phyloP scores from a whole-genome alignment of 805 yeast species.

The Huiozyma naganishii region DNA sequence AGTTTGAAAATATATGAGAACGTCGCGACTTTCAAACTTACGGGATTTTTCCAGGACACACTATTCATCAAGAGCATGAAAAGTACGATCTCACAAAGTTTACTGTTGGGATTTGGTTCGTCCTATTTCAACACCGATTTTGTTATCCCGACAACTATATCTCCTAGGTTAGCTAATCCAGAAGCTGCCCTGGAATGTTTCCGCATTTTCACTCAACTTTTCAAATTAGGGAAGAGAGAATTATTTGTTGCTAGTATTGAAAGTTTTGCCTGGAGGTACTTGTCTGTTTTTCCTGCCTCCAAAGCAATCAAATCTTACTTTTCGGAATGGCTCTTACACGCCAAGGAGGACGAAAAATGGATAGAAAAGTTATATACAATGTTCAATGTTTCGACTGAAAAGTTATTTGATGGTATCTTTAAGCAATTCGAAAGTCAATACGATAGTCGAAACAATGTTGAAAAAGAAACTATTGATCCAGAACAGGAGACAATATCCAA shows the following conservation, averaged over 20 bases:
- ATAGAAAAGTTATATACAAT: conserved; percentile 42
- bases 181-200: conserved; percentile 36
- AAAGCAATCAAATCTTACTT: conserved; percentile 36
- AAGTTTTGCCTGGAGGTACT: conserved; percentile 50
- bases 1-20: conserved; percentile 16
- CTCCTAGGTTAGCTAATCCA: conserved; percentile 36
- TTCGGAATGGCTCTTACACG: conserved; percentile 49
- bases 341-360: conserved; percentile 41
- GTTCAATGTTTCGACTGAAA: conserved; percentile 35
- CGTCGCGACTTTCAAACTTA: conserved; percentile 21
- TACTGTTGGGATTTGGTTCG: conserved; percentile 14
- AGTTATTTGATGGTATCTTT: conserved; percentile 32
- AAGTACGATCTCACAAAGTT: conserved; percentile 7
- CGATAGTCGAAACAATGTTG: neutral
- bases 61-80: conserved; percentile 16
- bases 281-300: conserved; percentile 36
- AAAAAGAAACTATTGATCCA: neutral
- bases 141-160: conserved; percentile 32
- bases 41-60: conserved; percentile 22
- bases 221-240: conserved; percentile 41
- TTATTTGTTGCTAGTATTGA: conserved; percentile 38
- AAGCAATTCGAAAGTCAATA: conserved; percentile 34
- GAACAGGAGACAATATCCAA: neutral
- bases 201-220: conserved; percentile 46
- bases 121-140: conserved; percentile 10